Evolutionary conservation across 2,329 filamentous ascomycete species (phyloP).

Genomic region (Hymenoscyphus linearis): DNA sequence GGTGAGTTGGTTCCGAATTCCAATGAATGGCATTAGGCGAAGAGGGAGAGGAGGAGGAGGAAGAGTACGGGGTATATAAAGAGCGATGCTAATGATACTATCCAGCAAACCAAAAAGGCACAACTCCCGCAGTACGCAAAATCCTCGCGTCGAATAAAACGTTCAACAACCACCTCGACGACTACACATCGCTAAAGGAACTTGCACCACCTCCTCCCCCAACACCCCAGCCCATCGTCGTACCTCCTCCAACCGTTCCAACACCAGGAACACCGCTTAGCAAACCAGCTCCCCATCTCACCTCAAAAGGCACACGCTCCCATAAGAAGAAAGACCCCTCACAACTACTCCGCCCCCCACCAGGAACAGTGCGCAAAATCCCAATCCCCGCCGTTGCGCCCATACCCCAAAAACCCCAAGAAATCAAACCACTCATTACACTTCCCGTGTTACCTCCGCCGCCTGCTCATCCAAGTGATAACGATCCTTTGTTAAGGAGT

Average conservation of each 20-base stretch:
- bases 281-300: conserved; percentile 17
- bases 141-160: conserved; percentile 78
- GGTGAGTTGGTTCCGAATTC: too few relatives aligned
- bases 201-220: conserved; percentile 31
- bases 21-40: too few relatives aligned
- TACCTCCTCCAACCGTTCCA: conserved; percentile 21
- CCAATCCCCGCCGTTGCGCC: conserved; percentile 8
- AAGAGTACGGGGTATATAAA: neutral
- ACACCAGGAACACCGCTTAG: conserved; percentile 10
- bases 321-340: conserved; percentile 28
- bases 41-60: conserved; percentile 19
- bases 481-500: conserved; percentile 53
- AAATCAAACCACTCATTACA: neutral
- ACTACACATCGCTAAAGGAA: conserved; percentile 59
- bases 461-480: conserved; percentile 42
- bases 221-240: conserved; percentile 29
- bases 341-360: conserved; percentile 5
- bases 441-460: conserved; percentile 5
- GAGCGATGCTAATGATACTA: neutral
- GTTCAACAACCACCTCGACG: conserved; percentile 76
- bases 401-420: conserved; percentile 24
- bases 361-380: conserved; percentile 15
- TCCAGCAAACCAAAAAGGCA: conserved; percentile 29
- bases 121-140: conserved; percentile 56
- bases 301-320: conserved; percentile 23